phyloP scores from a whole-genome alignment of 169 alveolate species.

The Plasmodium vinckei region DNA sequence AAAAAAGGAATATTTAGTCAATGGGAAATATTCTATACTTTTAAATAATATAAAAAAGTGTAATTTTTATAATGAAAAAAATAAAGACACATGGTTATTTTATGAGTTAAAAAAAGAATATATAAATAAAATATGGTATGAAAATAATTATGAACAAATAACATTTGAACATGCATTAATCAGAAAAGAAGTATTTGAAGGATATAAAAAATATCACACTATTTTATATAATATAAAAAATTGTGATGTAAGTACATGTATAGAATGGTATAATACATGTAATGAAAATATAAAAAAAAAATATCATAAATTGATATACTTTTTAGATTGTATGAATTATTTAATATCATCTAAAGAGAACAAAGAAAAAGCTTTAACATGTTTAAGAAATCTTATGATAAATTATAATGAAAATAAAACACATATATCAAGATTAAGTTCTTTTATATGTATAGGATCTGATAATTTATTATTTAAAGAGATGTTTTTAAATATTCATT shows the following conservation, averaged over 20 bases:
- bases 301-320: conserved; percentile 29
- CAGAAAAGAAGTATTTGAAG: conserved; percentile 53
- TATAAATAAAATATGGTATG: conserved; percentile 37
- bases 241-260: conserved; percentile 43
- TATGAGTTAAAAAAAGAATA: conserved; percentile 37
- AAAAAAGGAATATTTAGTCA: neutral
- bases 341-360: conserved; percentile 35
- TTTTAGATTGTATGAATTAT: conserved; percentile 58
- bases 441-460: conserved; percentile 69
- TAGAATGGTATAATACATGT: conserved; percentile 53
- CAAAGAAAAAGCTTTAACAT: conserved; percentile 54
- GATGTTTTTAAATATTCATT: conserved; percentile 49
- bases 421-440: conserved; percentile 64
- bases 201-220: conserved; percentile 37
- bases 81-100: neutral
- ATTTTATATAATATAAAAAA: conserved; percentile 50
- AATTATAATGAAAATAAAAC: conserved; percentile 53
- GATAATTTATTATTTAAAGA: conserved; percentile 52
- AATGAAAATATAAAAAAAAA: conserved; percentile 49
- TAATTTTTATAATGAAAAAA: neutral
- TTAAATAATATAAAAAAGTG: conserved; percentile 24
- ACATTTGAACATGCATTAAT: conserved; percentile 44
- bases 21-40: conserved; percentile 15
- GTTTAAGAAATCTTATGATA: conserved; percentile 49
- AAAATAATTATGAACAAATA: conserved; percentile 24